Conservation (phyloP, 345 rosid species). For the Toxicodendron radicans region DNA sequence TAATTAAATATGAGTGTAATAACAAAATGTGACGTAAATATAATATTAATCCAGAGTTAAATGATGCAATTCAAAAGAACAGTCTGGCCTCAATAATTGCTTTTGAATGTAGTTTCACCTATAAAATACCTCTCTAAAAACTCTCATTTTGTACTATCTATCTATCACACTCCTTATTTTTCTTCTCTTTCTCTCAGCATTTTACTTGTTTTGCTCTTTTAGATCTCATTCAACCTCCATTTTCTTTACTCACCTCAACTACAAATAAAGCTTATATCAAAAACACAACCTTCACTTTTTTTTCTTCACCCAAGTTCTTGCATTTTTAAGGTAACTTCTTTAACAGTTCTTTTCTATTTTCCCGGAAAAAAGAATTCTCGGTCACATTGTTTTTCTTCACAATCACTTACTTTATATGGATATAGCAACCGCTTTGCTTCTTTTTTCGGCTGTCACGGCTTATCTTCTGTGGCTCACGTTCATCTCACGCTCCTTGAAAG, state of each 20-base stretch:
- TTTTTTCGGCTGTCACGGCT: slow-evolving; percentile 64
- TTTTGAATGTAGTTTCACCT: slow-evolving; percentile 38
- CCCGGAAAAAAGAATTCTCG: background rate
- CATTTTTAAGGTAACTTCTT: slow-evolving; percentile 1
- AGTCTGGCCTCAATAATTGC: slow-evolving; percentile 67
- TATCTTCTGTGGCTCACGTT: slow-evolving; percentile 86
- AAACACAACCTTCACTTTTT: too few relatives aligned
- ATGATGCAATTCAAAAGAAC: slow-evolving; percentile 44
- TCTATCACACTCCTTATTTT: background rate
- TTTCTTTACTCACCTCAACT: too few relatives aligned
- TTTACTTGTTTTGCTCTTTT: slow-evolving; percentile 6
- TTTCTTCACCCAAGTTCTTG: background rate
- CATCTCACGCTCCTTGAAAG: slow-evolving; percentile 76
- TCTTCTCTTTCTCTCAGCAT: slow-evolving; percentile 6
- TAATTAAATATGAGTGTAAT: too few relatives aligned
- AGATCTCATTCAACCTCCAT: slow-evolving; percentile 16
- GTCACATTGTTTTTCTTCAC: too few relatives aligned
- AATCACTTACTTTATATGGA: slow-evolving; percentile 41
- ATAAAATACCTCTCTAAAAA: slow-evolving; percentile 41
- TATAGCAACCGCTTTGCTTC: slow-evolving; percentile 53
- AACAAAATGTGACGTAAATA: too few relatives aligned
- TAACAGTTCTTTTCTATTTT: background rate
- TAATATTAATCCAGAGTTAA: too few relatives aligned
- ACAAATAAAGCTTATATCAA: too few relatives aligned
- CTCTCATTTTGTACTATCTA: slow-evolving; percentile 22